Percentiles rank a stretch among this genome's conserved stretches.
Evolutionary conservation across 164 flowering plant genomes (phyloP).

Genomic region (Macadamia integrifolia): DNA sequence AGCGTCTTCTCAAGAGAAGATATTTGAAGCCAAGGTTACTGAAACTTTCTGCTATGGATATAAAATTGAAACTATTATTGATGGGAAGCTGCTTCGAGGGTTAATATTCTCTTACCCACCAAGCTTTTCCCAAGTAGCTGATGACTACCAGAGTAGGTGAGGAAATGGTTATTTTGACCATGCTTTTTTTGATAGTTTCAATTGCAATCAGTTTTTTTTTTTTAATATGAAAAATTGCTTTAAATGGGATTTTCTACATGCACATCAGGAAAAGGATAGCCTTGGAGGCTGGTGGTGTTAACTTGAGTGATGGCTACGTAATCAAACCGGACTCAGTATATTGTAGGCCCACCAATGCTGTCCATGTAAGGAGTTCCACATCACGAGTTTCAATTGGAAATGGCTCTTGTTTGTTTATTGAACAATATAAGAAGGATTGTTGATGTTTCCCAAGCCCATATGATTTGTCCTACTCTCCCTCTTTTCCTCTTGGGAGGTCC

Average conservation of each 20-base stretch:
- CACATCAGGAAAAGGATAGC: constrained; percentile 39
- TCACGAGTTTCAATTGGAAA: constrained; percentile 27
- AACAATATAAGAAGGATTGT: constrained; percentile 25
- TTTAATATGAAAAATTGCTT: neutral
- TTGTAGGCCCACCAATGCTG: constrained; percentile 21
- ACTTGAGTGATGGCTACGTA: constrained; percentile 24
- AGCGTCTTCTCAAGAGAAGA: constrained; percentile 38
- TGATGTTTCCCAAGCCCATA: constrained; percentile 19
- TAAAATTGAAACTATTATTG: constrained; percentile 79
- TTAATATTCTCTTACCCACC: constrained; percentile 63
- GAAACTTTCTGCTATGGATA: constrained; percentile 57
- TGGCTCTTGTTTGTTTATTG: constrained; percentile 20
- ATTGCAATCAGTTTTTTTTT: neutral
- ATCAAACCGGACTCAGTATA: constrained; percentile 20
- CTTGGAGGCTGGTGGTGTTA: constrained; percentile 18
- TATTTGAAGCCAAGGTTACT: constrained; percentile 82
- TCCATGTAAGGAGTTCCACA: constrained; percentile 21
- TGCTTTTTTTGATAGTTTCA: neutral
- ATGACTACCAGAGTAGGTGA: constrained; percentile 45
- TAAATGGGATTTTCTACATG: neutral
- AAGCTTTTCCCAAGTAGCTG: constrained; percentile 18
- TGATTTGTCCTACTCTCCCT: constrained; percentile 25
- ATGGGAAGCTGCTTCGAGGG: constrained; percentile 92
- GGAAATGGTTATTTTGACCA: constrained; percentile 5
- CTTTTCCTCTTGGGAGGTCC: neutral